These are phyloP conservation scores for Gymnopilus junonius DNA, from an alignment of 768 basidiomycete genomes.

Conservation along the genomic window DNA sequence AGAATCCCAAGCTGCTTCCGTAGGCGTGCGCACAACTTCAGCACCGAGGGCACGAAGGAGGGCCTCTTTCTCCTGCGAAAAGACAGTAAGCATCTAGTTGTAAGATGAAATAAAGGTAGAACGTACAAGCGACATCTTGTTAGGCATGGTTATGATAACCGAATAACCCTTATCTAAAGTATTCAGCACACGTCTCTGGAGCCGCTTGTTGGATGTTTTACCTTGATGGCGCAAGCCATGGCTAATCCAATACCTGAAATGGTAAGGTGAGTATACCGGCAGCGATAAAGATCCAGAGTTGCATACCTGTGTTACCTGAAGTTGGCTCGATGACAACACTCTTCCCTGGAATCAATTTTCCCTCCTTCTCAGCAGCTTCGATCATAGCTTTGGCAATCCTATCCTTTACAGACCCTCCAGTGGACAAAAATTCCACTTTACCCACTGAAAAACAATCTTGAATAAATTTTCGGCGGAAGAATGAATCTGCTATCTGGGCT, in stretches of 20 bases:
- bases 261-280: not conserved
- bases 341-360: conserved; percentile 82
- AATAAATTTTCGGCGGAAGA: conserved; percentile 4
- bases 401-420: conserved; percentile 95
- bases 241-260: conserved; percentile 87
- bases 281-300: not conserved
- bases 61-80: conserved; percentile 84
- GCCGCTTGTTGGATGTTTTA: conserved; percentile 33
- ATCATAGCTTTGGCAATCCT: conserved; percentile 97
- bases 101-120: not conserved
- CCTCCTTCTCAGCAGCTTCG: conserved; percentile 89
- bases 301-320: conserved; percentile 89
- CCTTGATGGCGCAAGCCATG: conserved; percentile 93
- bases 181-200: conserved; percentile 59
- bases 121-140: conserved; percentile 89
- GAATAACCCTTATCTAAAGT: conserved; percentile 89
- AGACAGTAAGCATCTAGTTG: not conserved
- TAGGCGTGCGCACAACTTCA: conserved; percentile 93
- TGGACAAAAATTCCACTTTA: conserved; percentile 89
- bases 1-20: conserved; percentile 86
- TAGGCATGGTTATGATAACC: conserved; percentile 87
- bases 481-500: conserved; percentile 29
- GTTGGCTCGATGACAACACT: conserved; percentile 96
- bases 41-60: conserved; percentile 91
- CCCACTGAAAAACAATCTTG: conserved; percentile 56